Base-by-base conservation (phyloP, 345 rosid genomes). In the Lepidium africanum region DNA sequence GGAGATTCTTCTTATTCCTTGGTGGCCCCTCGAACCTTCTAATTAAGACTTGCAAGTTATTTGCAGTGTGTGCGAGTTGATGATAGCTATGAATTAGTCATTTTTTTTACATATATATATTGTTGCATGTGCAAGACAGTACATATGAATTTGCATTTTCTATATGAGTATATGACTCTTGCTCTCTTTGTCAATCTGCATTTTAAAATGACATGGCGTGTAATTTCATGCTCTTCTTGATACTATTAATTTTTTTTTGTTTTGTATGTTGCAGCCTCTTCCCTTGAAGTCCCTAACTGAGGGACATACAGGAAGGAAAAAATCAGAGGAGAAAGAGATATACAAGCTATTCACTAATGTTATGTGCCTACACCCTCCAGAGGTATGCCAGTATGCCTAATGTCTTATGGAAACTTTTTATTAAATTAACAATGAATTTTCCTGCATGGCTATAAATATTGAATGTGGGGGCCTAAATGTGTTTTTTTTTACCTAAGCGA, bases 331-430 rank as follows among this genome's bases (percentile, higher is more conserved):
- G 72, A 77, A 74, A 47, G 84, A 89, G 59, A 77, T 93, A 71
- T 73, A 79, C 79, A 84, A 82, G 76, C 90, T 93, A 76, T 93
- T 93, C 78, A 76, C 82, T 43, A 93, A 93, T 77, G 82, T 86
- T 71, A 74, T 93, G 71, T 64, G 74, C 70, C 54, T 93, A 45
- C 35, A 71, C 71, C 95, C 95, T 57, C 97, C 97, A 27, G 83
- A 90, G 89, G 98, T 87, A 75, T 63, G 59, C 67, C 27, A 88
- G 98, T 87, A 73, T 63, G 59, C 67, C 27, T 62, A 15, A 57
- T 59, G 15, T 54, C 39, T 33, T 21, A 51, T 16, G n/a, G 0
- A 51, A 51, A 16, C 19, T 47, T 49, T 30, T 4, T 16, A 9
- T 40, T 58, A 64, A 47, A 56, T 7, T 57, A 39, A 39, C 15